Conservation (phyloP, 202 grass and related monocot species). For the Dendrocalamus latiflorus region DNA sequence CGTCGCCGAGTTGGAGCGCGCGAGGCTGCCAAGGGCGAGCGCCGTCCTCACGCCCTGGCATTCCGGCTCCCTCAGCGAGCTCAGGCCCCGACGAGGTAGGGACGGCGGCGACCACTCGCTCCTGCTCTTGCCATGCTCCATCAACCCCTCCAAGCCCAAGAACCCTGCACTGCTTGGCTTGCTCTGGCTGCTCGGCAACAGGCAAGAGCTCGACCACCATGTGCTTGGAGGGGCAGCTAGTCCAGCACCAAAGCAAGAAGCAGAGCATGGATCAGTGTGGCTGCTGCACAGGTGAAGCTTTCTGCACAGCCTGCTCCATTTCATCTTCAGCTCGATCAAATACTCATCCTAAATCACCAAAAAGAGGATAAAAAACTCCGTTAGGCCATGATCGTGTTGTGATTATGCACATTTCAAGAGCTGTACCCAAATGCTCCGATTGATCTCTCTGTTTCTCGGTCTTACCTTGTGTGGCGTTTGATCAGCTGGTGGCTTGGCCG, state of each 20-base stretch:
- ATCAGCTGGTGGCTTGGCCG: slow-evolving; percentile 7
- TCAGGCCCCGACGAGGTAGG: background rate
- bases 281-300: slow-evolving; percentile 53
- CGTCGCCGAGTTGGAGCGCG: slow-evolving; percentile 30
- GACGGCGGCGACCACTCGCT: slow-evolving; percentile 7
- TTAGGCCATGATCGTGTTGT: background rate
- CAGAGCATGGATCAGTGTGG: slow-evolving; percentile 22
- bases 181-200: slow-evolving; percentile 23
- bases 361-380: background rate
- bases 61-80: background rate
- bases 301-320: slow-evolving; percentile 67
- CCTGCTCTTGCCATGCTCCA: background rate
- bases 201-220: slow-evolving; percentile 45
- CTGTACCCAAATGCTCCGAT: background rate
- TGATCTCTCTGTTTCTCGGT: background rate
- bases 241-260: slow-evolving; percentile 26
- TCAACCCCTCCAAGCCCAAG: slow-evolving; percentile 26
- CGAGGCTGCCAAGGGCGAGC: slow-evolving; percentile 14
- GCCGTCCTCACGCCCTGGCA: background rate
- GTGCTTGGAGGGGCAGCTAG: slow-evolving; percentile 1
- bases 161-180: slow-evolving; percentile 28
- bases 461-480: slow-evolving; percentile 40
- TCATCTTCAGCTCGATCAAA: slow-evolving; percentile 61
- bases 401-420: background rate
- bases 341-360: slow-evolving; percentile 37